These are phyloP conservation scores for Liquidambar formosana DNA, from an alignment of 164 flowering plant genomes.

Conservation along the genomic window DNA sequence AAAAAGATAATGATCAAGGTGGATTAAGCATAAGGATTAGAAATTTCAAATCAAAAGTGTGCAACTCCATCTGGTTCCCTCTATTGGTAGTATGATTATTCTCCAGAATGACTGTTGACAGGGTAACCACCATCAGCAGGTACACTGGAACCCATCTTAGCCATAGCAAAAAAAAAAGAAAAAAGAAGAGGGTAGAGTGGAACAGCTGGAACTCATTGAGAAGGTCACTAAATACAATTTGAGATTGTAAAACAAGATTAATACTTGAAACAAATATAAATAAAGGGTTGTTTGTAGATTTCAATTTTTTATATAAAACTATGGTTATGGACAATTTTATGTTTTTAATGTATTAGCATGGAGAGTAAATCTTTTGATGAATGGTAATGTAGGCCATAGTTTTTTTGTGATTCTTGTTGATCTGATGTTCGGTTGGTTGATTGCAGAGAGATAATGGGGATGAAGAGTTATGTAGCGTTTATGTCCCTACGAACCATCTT, in stretches of 20 bases:
- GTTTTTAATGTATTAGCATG: background rate
- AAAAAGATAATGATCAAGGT: background rate
- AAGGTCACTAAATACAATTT: background rate
- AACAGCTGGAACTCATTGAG: background rate
- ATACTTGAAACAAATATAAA: background rate
- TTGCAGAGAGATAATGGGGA: constrained; percentile 33
- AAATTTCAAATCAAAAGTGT: background rate
- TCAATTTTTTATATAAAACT: background rate
- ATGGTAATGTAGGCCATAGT: background rate
- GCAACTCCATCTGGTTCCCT: background rate
- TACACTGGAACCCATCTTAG: background rate
- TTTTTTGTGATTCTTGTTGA: background rate
- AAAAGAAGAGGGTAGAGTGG: no score
- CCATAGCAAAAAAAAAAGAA: no score
- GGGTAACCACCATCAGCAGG: background rate
- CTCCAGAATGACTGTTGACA: background rate
- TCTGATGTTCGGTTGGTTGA: background rate
- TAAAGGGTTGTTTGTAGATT: background rate
- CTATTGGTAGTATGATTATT: background rate
- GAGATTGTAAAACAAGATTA: background rate
- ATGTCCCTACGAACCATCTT: constrained; percentile 41
- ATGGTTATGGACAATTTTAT: background rate
- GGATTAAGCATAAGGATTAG: background rate
- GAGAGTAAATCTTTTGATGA: background rate
- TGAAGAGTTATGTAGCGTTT: constrained; percentile 44